These are phyloP conservation scores for Symbiodinium natans DNA, from an alignment of 73 alveolate genomes.

Conservation along the genomic window DNA sequence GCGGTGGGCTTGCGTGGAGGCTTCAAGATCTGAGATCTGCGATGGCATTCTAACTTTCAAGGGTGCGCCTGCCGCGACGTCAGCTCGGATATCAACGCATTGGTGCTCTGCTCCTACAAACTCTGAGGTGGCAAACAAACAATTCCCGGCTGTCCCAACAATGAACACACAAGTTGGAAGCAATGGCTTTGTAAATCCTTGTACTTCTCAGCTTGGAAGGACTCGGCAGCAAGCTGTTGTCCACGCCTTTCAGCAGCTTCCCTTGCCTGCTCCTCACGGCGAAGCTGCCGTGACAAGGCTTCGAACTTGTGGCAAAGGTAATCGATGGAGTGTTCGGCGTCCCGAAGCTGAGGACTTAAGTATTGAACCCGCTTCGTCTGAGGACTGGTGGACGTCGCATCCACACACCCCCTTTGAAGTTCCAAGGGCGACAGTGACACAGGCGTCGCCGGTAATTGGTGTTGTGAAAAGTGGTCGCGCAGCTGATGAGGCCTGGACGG, in stretches of 20 bases:
- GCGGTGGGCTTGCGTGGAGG: not conserved
- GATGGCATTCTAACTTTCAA: too few species aligned
- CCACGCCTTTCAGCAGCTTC: not conserved
- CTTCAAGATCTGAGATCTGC: too few species aligned
- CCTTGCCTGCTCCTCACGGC: not conserved
- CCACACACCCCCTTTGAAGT: not conserved
- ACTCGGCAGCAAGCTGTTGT: not conserved
- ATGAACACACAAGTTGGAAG: too few species aligned
- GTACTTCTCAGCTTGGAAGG: not conserved
- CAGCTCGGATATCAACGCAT: not conserved
- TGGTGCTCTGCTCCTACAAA: not conserved
- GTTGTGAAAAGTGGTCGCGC: not conserved
- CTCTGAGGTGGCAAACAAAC: too few species aligned
- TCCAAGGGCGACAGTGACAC: not conserved
- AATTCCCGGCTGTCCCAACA: too few species aligned
- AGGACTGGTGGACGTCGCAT: not conserved
- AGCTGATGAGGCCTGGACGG: not conserved
- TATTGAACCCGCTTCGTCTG: too few species aligned
- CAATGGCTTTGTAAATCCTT: too few species aligned
- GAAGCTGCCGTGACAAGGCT: not conserved
- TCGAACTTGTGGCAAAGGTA: slow-evolving; percentile 1
- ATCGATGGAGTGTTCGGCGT: slow-evolving; percentile 5
- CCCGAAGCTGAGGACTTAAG: not conserved
- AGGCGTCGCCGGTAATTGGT: not conserved
- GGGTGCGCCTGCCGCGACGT: not conserved